Base-by-base conservation (phyloP, 768 basidiomycete genomes). In the Tremella fuciformis region DNA sequence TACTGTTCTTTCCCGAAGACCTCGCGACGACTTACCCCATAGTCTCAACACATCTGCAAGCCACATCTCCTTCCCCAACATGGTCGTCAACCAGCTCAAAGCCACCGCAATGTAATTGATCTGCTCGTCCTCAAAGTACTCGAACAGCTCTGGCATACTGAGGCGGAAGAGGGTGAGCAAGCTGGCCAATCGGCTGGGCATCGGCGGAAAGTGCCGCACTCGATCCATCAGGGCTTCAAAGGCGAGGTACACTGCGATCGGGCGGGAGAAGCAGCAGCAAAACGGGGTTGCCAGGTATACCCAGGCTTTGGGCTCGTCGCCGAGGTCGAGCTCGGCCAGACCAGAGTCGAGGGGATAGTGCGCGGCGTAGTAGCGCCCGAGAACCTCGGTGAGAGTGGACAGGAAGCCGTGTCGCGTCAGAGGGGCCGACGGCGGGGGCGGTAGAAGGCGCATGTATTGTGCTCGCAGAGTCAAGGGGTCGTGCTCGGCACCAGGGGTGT, bases 51-150 rank as follows among this genome's bases (percentile, higher is more conserved):
- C 64, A 64, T 73, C 65, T 3, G 62, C 65, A 13, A 73, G 55
- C 66, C 71, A 73, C 71, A 73, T 69, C 48, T 73, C 71, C 34
- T 55, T 65, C 2, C 63, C 53, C 22, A 73, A 50, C 39, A 73
- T 37, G 2, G 63, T 69, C 34, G 53, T 62, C 37, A 70, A 59
- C 67, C 67, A 73, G 56, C 69, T 66, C 55, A 65, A 53, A 11
- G 57, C 67, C 13, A 73, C 64, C 26, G 70, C 54, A 2, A 63
- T 50, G 49, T 65, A 69, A 3, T 64, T 65, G 8, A 73, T 69
- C 42, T 70, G 71, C 48, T 73, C 71, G 48, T 73, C 69, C 42
- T 73, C 71, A 50, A 70, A 73, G 54, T 69, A 73, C 8, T 58
- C 58, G 53, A 64, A 63, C 1, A 73, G 58, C 26, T 73, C 71